phyloP scores from a whole-genome alignment of 129 eudicot genomes.

The Logfia minima region DNA sequence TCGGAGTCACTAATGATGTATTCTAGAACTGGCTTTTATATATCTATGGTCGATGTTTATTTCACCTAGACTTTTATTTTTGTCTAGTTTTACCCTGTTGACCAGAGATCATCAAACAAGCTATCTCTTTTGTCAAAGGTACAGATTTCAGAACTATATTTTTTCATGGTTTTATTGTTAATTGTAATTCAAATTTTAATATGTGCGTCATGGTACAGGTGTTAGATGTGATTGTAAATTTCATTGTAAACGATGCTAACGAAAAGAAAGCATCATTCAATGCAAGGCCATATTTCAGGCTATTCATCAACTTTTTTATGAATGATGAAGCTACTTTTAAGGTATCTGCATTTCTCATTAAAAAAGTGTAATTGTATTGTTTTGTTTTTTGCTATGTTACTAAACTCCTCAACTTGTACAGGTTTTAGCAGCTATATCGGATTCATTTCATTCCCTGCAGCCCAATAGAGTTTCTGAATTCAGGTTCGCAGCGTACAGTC shows the following conservation, averaged over 20 bases:
- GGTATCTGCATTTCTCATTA: background rate
- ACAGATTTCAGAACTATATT: too few species aligned
- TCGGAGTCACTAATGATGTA: conserved; percentile 13
- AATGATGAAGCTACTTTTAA: background rate
- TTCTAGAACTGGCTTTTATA: background rate
- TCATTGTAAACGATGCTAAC: background rate
- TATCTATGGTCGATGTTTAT: background rate
- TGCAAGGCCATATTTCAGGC: background rate
- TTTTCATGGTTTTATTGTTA: too few species aligned
- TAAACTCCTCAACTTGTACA: background rate
- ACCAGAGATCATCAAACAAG: conserved; percentile 54
- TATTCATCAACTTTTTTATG: background rate
- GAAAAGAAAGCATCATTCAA: background rate
- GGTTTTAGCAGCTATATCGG: background rate
- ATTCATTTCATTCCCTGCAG: conserved; percentile 61
- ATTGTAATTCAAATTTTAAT: background rate
- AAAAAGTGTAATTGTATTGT: background rate
- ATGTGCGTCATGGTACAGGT: background rate
- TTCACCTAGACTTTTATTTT: conserved; percentile 6
- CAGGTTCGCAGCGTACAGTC: conserved; percentile 41
- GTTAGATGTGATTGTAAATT: background rate
- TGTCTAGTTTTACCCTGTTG: conserved; percentile 60
- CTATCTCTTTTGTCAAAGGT: conserved; percentile 71
- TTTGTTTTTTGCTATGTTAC: background rate
- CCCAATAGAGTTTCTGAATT: conserved; percentile 78